These are phyloP conservation scores for Anthoceros angustus DNA, from an alignment of 225 moss, liverwort and hornwort species.

Conservation along the genomic window DNA sequence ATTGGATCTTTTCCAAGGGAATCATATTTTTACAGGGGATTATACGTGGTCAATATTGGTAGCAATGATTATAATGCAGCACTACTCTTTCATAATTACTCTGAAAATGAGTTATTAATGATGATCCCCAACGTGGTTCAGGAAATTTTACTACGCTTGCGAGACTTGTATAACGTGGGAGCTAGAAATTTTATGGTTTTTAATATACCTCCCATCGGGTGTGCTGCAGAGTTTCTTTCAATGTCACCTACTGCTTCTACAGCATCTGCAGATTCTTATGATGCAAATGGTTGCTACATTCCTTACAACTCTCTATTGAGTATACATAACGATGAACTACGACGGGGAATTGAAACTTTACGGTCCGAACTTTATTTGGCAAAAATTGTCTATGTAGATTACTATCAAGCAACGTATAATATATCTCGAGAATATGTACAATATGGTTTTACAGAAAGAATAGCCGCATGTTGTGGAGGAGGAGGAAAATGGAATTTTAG, in stretches of 20 bases:
- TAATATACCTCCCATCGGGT: background rate
- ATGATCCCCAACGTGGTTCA: background rate
- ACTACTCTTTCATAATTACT: background rate
- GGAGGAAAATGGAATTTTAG: background rate
- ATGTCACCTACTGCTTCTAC: background rate
- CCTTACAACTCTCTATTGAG: background rate
- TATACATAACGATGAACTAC: background rate
- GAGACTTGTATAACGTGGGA: background rate
- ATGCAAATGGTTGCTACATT: background rate
- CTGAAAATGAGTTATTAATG: background rate
- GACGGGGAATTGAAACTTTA: background rate
- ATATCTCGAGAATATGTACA: background rate
- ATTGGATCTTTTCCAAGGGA: background rate
- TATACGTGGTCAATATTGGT: background rate
- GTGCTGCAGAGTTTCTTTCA: background rate
- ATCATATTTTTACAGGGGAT: background rate
- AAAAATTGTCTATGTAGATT: background rate
- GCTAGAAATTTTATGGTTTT: background rate
- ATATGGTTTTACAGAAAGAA: background rate
- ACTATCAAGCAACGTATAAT: background rate
- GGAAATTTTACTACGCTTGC: background rate
- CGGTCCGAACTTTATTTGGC: background rate
- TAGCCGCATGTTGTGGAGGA: background rate
- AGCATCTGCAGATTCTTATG: background rate
- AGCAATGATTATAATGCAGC: background rate